Conservation (phyloP, 164 flowering plant genomes). For the Piper longum region DNA sequence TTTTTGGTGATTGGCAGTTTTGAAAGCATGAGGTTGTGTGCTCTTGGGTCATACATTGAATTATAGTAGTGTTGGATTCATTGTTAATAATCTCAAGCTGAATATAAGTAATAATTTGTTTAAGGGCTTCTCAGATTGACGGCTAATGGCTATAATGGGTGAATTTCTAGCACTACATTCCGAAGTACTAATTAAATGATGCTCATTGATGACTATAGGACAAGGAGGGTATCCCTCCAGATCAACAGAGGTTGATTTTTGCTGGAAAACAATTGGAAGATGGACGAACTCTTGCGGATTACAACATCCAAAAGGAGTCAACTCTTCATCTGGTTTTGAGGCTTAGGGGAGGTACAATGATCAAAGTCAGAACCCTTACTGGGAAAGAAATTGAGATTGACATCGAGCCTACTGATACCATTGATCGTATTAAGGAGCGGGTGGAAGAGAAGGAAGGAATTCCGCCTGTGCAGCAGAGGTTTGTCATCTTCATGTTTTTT, state of each 20-base stretch:
- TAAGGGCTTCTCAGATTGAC: no score
- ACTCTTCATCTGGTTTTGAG: slow-evolving; percentile 28
- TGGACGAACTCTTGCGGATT: slow-evolving; percentile 30
- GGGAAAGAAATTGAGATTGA: slow-evolving; percentile 30
- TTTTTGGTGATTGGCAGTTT: no score
- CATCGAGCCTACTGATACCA: slow-evolving; percentile 25
- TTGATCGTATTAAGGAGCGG: slow-evolving; percentile 26
- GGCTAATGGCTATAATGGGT: no score
- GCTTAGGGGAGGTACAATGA: slow-evolving; percentile 31
- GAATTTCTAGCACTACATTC: no score
- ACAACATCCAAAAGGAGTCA: slow-evolving; percentile 29
- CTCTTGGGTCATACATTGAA: no score
- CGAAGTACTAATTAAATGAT: background rate
- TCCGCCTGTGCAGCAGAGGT: slow-evolving; percentile 32
- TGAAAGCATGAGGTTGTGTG: no score
- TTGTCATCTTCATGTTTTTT: background rate
- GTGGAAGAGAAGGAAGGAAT: slow-evolving; percentile 36
- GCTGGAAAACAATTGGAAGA: slow-evolving; percentile 30
- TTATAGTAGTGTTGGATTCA: no score
- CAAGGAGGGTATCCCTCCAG: slow-evolving; percentile 12
- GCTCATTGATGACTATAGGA: slow-evolving; percentile 1
- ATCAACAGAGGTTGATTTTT: slow-evolving; percentile 15
- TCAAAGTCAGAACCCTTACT: slow-evolving; percentile 28
- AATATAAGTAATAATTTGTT: no score
- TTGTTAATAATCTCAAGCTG: no score